Evolutionary conservation across 345 rosid genomes (phyloP).

Genomic region (Eutrema japonicum): DNA sequence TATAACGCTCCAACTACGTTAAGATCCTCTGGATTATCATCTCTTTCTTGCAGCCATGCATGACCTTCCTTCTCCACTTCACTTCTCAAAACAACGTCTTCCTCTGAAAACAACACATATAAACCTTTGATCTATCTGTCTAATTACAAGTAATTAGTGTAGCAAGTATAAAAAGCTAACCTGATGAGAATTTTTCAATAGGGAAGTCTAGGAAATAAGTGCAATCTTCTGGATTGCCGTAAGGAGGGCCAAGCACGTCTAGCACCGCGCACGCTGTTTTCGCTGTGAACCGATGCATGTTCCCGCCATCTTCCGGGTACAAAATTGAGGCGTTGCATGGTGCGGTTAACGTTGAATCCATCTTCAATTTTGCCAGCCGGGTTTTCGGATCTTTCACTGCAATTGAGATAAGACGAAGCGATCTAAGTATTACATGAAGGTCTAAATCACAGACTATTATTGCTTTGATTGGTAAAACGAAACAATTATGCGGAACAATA

Average conservation of each 20-base stretch:
- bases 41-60: constrained; percentile 84
- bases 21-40: constrained; percentile 59
- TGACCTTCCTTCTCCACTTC: constrained; percentile 59
- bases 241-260: constrained; percentile 94
- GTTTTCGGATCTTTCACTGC: constrained; percentile 56
- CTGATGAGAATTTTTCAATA: constrained; percentile 44
- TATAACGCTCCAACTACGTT: constrained; percentile 55
- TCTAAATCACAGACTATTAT: background rate
- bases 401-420: constrained; percentile 13
- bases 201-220: constrained; percentile 70
- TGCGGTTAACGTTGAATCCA: constrained; percentile 63
- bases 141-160: background rate
- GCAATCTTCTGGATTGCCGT: constrained; percentile 74
- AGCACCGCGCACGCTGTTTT: constrained; percentile 86
- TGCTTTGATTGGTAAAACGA: background rate
- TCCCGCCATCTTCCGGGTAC: constrained; percentile 92
- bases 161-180: background rate
- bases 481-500: background rate
- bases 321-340: constrained; percentile 83
- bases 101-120: constrained; percentile 38
- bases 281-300: constrained; percentile 93
- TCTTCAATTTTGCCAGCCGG: constrained; percentile 76
- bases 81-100: constrained; percentile 47
- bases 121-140: background rate
- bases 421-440: background rate